Base-by-base conservation (phyloP, 176 grass and related monocot genomes). In the Ensete ventricosum region DNA sequence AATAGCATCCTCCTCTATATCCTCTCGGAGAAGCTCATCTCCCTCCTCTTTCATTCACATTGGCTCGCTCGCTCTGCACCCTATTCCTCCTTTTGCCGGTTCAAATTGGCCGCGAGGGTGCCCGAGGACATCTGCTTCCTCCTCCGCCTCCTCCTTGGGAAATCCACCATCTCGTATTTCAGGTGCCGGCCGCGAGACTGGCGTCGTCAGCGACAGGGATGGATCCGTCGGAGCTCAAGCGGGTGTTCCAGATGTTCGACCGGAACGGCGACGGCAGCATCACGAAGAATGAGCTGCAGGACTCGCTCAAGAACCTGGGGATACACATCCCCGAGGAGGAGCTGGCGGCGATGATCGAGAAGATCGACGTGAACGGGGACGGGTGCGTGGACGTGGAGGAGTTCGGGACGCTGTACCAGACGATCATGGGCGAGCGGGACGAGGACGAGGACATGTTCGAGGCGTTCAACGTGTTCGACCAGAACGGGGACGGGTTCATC, bases 231-330 rank as follows among this genome's bases (percentile, higher is more conserved):
- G 73, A 75, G 73, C 16, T 75, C 26, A 75, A 75, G 73, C 73
- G 73, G 54, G 72, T 74, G 1, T 74, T 74, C 72, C 72, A 74
- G 54, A 74, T 74, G 72, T 74, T 74, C 72, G 72, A 74, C 72
- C 72, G 72, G 21, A 43, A 74, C 52, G 72, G 72, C 3, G 72
- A 74, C 52, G 72, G 72, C 14, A 55, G 72, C 72, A 74, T 74
- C 25, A 74, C 72, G 8, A 58, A 59, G 72, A 34, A 57, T 17
- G 72, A 74, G 72, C 25, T 74, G 72, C 24, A 57, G 53, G 72
- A 74, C 49, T 74, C 72, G 53, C 72, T 74, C 24, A 29, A 58
- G 53, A 74, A 74, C 54, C 53, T 74, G 54, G 72, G 72, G 49
- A 58, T 74, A 53, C 26, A 43, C 53, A 74, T 58, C 54, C 14